Evolutionary conservation across 2,329 filamentous ascomycete species (phyloP).

Genomic region (Colletotrichum sp.): DNA sequence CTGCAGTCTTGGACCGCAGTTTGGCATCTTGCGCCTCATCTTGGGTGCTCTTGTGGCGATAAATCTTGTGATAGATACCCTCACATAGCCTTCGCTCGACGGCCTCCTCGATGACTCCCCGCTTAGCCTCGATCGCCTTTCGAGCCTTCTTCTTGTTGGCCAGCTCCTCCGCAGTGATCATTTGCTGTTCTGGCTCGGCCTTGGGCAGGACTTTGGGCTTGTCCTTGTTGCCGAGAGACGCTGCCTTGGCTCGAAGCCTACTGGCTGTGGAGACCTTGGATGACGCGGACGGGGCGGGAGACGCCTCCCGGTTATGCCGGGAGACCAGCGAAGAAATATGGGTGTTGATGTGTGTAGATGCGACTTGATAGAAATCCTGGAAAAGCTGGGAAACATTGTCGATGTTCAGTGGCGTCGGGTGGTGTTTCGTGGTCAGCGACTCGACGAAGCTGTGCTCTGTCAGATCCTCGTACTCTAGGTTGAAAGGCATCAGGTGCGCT

Average conservation of each 20-base stretch:
- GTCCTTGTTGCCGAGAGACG: constrained; percentile 58
- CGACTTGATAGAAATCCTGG: constrained; percentile 89
- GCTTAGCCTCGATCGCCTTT: constrained; percentile 79
- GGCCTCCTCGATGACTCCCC: constrained; percentile 81
- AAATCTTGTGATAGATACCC: constrained; percentile 85
- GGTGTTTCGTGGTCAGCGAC: constrained; percentile 84
- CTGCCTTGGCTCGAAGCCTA: constrained; percentile 60
- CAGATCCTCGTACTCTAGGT: background rate
- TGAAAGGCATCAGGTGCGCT: constrained; percentile 21
- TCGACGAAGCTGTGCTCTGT: constrained; percentile 76
- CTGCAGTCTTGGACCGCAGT: constrained; percentile 90
- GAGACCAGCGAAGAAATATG: constrained; percentile 84
- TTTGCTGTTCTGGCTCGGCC: constrained; percentile 69
- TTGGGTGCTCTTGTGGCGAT: constrained; percentile 87
- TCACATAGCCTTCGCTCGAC: constrained; percentile 88
- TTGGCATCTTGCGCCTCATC: constrained; percentile 97
- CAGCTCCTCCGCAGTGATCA: constrained; percentile 89
- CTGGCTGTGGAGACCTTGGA: constrained; percentile 62
- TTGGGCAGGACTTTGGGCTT: constrained; percentile 47
- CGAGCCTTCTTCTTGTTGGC: constrained; percentile 79
- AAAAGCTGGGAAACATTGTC: constrained; percentile 86
- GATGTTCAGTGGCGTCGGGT: constrained; percentile 81
- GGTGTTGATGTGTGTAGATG: constrained; percentile 82
- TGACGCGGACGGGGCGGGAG: constrained; percentile 58
- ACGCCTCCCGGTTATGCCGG: constrained; percentile 72